phyloP scores from a whole-genome alignment of 768 basidiomycete genomes.

The Hygrophorus pudorinus region DNA sequence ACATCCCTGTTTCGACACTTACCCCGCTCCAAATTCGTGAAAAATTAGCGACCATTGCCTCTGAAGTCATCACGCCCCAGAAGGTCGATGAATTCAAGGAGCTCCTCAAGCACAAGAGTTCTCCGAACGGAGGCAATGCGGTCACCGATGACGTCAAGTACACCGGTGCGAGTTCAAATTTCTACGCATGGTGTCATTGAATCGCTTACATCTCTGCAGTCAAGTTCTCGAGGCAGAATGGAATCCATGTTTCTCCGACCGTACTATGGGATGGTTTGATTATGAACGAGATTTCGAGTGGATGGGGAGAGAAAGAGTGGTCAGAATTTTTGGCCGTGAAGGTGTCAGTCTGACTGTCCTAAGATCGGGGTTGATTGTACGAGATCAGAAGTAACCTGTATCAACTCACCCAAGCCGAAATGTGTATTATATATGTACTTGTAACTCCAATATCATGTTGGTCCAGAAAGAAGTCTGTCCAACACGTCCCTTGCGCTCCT shows the following conservation, averaged over 20 bases:
- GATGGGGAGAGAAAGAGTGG: constrained; percentile 82
- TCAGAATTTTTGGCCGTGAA: constrained; percentile 57
- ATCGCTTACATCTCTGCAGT: constrained; percentile 36
- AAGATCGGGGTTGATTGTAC: not conserved
- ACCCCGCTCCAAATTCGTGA: constrained; percentile 67
- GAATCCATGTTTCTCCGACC: constrained; percentile 87
- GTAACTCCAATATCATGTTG: not conserved
- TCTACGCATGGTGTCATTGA: not conserved
- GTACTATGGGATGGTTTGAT: constrained; percentile 68
- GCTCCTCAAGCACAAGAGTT: constrained; percentile 48
- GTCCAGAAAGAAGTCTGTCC: constrained; percentile 29
- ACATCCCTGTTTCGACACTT: constrained; percentile 56
- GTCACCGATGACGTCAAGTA: constrained; percentile 87
- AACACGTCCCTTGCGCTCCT: constrained; percentile 42
- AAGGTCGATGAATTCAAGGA: constrained; percentile 48
- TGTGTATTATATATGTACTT: not conserved
- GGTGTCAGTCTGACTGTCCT: constrained; percentile 26
- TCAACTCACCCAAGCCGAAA: too few species aligned
- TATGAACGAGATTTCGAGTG: constrained; percentile 64
- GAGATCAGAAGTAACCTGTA: not conserved
- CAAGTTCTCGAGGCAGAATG: constrained; percentile 85
- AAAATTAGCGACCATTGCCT: constrained; percentile 55
- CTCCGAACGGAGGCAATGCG: constrained; percentile 70
- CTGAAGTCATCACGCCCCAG: constrained; percentile 37
- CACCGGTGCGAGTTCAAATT: constrained; percentile 44